Evolutionary conservation across 768 basidiomycete species (phyloP), one percentile per base, ranked within the genome.

Genomic region (Royoungia palumana): DNA sequence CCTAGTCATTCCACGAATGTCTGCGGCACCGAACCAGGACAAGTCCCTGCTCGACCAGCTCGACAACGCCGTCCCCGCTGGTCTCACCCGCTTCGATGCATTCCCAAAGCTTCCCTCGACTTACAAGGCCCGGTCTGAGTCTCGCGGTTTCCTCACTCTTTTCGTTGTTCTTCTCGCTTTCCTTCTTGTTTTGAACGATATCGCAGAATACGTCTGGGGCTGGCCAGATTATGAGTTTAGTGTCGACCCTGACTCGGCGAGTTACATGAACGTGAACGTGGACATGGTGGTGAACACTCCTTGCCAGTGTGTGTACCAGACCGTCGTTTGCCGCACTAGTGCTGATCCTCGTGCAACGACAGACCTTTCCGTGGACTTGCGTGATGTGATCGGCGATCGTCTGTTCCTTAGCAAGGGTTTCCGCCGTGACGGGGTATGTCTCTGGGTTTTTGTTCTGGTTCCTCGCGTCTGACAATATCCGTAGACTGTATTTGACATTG

Each of bases 271-370:
- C 56, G 75, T 99, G 56, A 97, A 99, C 66, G 78, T 98, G 46
- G 95, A 99, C 71, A 69, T 97, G 71, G 81, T 89, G 21, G 88
- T 97, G 32, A 89, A 89, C 58, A 96, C 93, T 80, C 93, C 92
- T 3, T 97, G 94, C 70, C 75, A 78, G 69, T 91, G 94, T 95
- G 67, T 70, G 92, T 81, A 14, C 17, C n/a, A 6, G 16, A 9
- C 36, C n/a, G 20, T 12, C 10, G 6, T 24, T 22, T 1, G 0
- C 11, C 27, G 20, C 6, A 4, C 13, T 20, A 5, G 6, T 21
- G 20, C 46, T 61, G 43, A 47, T 42, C 34, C 9, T 14, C 19
- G 28, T 27, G 11, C 10, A 4, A 24, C 53, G 11, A 24, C 54
- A 97, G 94, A 77, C 63, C 72, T 98, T 43, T 85, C 81, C 41